These are phyloP conservation scores for Fraxinus cuspidata DNA, from an alignment of 257 asterid species.

Conservation along the genomic window DNA sequence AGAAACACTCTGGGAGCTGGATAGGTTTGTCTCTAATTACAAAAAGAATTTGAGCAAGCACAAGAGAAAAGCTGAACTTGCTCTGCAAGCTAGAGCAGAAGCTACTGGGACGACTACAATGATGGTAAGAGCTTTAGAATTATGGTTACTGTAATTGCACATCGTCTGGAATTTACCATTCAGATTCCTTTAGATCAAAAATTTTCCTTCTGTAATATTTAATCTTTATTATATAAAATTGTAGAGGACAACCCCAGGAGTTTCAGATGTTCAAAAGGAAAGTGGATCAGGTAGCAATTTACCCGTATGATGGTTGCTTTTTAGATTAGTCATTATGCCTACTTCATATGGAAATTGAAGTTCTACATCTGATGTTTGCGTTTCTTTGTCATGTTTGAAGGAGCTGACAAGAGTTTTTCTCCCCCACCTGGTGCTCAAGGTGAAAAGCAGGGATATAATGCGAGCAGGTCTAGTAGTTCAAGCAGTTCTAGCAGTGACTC, in stretches of 20 bases:
- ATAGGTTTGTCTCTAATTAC: conserved; percentile 89
- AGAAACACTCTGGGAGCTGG: conserved; percentile 98
- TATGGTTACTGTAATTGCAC: neutral
- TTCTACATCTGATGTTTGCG: conserved; percentile 17
- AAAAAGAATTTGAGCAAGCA: conserved; percentile 89
- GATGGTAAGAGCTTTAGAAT: conserved; percentile 42
- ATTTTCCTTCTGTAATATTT: neutral
- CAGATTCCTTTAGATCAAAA: neutral
- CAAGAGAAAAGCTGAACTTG: conserved; percentile 89
- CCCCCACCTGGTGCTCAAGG: conserved; percentile 39
- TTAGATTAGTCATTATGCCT: neutral
- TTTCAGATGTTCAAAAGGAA: conserved; percentile 37
- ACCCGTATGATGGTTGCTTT: neutral
- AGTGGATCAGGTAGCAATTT: conserved; percentile 41
- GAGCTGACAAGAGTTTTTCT: conserved; percentile 43
- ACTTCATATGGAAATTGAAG: neutral
- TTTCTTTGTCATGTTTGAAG: conserved; percentile 22
- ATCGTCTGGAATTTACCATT: neutral
- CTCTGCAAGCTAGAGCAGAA: conserved; percentile 53
- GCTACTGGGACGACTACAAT: conserved; percentile 45
- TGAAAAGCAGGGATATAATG: conserved; percentile 45
- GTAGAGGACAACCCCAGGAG: conserved; percentile 49
- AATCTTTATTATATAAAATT: conserved; percentile 9
- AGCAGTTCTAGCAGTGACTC: conserved; percentile 96
- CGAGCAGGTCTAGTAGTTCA: conserved; percentile 75